These are phyloP conservation scores for Picea engelmannii DNA, from an alignment of 83 land plant genomes.

Conservation along the genomic window DNA sequence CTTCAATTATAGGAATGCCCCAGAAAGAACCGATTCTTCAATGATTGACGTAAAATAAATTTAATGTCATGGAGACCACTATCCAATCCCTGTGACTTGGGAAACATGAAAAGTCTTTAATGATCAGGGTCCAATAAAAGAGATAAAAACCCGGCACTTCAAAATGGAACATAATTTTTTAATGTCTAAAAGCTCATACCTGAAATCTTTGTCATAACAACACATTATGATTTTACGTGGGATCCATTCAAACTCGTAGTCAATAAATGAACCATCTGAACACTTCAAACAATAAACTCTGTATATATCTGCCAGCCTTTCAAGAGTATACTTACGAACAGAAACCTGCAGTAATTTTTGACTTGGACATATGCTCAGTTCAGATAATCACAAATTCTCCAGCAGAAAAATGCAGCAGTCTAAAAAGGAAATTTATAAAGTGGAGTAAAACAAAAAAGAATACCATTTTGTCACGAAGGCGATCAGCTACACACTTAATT, in stretches of 20 bases:
- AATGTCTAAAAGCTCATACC: constrained; percentile 26
- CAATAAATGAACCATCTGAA: constrained; percentile 39
- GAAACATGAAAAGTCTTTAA: not conserved
- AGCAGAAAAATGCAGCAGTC: not conserved
- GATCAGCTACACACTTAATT: constrained; percentile 68
- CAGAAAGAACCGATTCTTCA: not conserved
- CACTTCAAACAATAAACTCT: constrained; percentile 43
- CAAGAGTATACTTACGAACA: constrained; percentile 82
- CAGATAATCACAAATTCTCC: not conserved
- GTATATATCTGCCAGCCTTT: constrained; percentile 81
- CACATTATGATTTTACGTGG: constrained; percentile 86
- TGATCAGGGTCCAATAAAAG: not conserved
- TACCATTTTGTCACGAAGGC: constrained; percentile 97
- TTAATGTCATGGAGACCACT: not conserved
- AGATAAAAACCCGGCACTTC: not conserved
- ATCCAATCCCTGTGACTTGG: not conserved
- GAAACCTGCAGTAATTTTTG: constrained; percentile 47
- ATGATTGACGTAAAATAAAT: constrained; percentile 1
- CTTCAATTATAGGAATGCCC: not conserved
- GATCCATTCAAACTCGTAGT: constrained; percentile 81
- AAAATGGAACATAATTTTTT: not conserved
- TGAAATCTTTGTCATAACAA: constrained; percentile 85
- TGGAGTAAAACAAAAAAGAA: not conserved
- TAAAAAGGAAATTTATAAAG: not conserved
- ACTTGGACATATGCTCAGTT: not conserved